Evolutionary conservation across 805 yeast species (phyloP), one percentile per base, ranked within the genome.

Genomic region (Vanderwaltozyma tropicalis): DNA sequence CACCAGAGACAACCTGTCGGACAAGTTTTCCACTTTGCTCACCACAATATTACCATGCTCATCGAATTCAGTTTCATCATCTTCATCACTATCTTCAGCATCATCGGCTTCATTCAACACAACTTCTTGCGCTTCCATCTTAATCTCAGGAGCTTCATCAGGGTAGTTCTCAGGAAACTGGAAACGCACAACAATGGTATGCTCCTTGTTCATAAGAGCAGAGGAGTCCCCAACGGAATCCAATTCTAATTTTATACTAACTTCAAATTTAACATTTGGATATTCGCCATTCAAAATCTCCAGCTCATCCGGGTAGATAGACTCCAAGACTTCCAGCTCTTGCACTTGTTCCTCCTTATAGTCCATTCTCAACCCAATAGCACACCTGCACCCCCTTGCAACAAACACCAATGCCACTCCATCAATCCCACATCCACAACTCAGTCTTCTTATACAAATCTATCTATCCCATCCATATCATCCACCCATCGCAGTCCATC

Each of bases 271-370:
- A 14, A 57, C 45, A 11, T 44, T 71, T 31, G 74, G 67, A 55
- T 75, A 83, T 27, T 67, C 67, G 6, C 66, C 59, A 16, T 70
- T 71, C 1, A 72, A 53, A 26, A 67, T 49, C 9, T 64, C 61
- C 28, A 62, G 45, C 58, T 89, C 98, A 54, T 89, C 96, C 5
- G 97, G 98, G 57, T 92, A 89, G 39, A 89, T 89, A 14, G 94
- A 79, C 55, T 84, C 79, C 41, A 89, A 70, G 37, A 92, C 87
- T 59, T 88, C 96, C 32, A 92, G 57, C 59, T 89, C 98, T 62
- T 89, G 95, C 21, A 54, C 59, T 56, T 89, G 96, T 54, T 92
- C 96, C 57, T 84, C 95, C 37, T 60, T 54, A 40, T 78, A 73
- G 49, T 82, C 88, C 94, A 84, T 84, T 15, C 24, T 21, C 9